phyloP scores from a whole-genome alignment of 208 protist species.

The Acanthamoeba royreba region DNA sequence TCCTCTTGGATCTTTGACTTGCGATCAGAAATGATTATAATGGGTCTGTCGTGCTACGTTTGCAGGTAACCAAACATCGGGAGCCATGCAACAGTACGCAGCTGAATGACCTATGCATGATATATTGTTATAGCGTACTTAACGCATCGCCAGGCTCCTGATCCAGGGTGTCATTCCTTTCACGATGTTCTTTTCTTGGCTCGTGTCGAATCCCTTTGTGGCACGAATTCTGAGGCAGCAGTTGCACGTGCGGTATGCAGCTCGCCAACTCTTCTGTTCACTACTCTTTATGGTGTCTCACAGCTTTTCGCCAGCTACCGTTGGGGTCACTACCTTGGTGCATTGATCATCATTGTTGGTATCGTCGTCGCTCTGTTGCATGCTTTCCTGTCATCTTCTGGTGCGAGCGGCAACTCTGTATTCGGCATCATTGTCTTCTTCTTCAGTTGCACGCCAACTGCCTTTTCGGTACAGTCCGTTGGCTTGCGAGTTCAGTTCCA shows the following conservation, averaged over 20 bases:
- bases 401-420: constrained; percentile 24
- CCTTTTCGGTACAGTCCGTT: not conserved
- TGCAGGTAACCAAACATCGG: constrained; percentile 41
- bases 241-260: not conserved
- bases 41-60: not conserved
- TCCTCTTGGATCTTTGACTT: not conserved
- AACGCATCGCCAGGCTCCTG: not conserved
- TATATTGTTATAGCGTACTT: not conserved
- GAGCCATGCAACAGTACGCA: constrained; percentile 36
- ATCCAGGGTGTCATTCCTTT: constrained; percentile 39
- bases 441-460: not conserved
- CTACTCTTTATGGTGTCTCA: not conserved
- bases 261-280: not conserved
- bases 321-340: constrained; percentile 47
- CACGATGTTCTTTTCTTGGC: constrained; percentile 55
- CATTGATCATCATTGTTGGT: constrained; percentile 36
- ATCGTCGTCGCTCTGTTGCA: constrained; percentile 35
- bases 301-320: not conserved
- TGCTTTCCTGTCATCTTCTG: not conserved
- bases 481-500: not conserved
- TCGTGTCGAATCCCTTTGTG: constrained; percentile 29
- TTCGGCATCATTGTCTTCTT: constrained; percentile 54
- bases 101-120: too few relatives aligned
- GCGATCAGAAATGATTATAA: not conserved
- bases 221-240: not conserved